Conservation (phyloP, 768 basidiomycete species). For the Heimioporus sp. region DNA sequence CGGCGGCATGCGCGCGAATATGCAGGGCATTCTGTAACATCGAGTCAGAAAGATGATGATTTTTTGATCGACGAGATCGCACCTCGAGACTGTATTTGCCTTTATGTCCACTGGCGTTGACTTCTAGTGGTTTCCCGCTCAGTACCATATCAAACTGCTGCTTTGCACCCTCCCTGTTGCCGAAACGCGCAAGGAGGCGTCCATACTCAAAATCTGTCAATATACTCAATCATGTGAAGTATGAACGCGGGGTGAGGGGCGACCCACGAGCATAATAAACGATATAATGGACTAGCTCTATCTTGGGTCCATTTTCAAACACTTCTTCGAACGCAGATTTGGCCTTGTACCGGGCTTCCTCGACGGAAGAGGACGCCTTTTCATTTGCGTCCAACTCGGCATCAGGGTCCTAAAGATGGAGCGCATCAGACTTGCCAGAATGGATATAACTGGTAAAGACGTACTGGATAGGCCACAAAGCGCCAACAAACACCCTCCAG, state of each 20-base stretch:
- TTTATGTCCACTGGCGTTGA: constrained; percentile 56
- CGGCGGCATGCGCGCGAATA: constrained; percentile 56
- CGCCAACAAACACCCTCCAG: constrained; percentile 81
- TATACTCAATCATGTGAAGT: neutral
- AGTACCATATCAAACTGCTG: constrained; percentile 79
- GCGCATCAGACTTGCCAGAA: neutral
- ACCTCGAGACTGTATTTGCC: constrained; percentile 87
- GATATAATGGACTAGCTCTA: constrained; percentile 84
- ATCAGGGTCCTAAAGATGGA: constrained; percentile 48
- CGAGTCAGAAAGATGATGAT: neutral
- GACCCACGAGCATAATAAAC: constrained; percentile 84
- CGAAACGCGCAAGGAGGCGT: constrained; percentile 68
- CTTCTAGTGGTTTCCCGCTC: constrained; percentile 76
- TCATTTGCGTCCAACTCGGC: constrained; percentile 46
- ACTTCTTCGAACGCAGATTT: constrained; percentile 62
- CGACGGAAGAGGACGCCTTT: constrained; percentile 38
- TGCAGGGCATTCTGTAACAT: constrained; percentile 49
- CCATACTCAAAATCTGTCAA: constrained; percentile 83
- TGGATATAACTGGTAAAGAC: constrained; percentile 24
- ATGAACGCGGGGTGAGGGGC: neutral
- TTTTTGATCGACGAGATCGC: constrained; percentile 13
- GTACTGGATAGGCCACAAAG: constrained; percentile 83
- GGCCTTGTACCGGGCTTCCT: constrained; percentile 54
- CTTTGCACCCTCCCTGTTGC: constrained; percentile 57
- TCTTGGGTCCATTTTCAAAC: constrained; percentile 65